Conservation (phyloP, 257 asterid genomes). For the Mitragyna speciosa region DNA sequence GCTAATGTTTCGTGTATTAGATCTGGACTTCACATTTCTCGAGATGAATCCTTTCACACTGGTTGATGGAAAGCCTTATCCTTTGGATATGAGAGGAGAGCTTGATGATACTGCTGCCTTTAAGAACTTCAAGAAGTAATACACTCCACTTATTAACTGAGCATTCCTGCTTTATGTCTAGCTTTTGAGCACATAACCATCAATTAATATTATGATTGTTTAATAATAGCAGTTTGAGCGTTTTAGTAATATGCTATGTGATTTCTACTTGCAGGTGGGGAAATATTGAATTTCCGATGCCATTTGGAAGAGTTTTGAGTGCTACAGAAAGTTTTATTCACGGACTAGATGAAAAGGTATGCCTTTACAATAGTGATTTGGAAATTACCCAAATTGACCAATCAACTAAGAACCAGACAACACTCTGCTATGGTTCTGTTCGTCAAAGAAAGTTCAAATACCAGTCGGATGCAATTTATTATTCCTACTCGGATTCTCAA, state of each 20-base stretch:
- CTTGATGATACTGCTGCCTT: constrained; percentile 96
- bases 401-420: not conserved
- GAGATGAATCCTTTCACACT: constrained; percentile 97
- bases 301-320: constrained; percentile 92
- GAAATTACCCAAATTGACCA: not conserved
- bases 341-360: constrained; percentile 90
- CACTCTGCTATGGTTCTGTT: too few relatives aligned
- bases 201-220: not conserved
- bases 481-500: not conserved
- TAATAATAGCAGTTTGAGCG: not conserved
- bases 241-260: not conserved
- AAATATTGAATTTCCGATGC: constrained; percentile 83
- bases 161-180: constrained; percentile 4
- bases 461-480: not conserved
- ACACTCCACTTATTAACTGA: not conserved
- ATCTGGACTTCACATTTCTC: constrained; percentile 91
- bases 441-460: not conserved
- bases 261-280: constrained; percentile 70
- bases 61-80: constrained; percentile 90
- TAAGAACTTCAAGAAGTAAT: constrained; percentile 92
- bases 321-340: constrained; percentile 81
- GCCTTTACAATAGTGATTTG: not conserved
- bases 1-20: constrained; percentile 33
- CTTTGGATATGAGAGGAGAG: constrained; percentile 97
- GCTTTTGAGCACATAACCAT: not conserved